Evolutionary conservation across 83 land plant genomes (phyloP), one percentile per base, ranked within the genome.

Genomic region (Larix sibirica): DNA sequence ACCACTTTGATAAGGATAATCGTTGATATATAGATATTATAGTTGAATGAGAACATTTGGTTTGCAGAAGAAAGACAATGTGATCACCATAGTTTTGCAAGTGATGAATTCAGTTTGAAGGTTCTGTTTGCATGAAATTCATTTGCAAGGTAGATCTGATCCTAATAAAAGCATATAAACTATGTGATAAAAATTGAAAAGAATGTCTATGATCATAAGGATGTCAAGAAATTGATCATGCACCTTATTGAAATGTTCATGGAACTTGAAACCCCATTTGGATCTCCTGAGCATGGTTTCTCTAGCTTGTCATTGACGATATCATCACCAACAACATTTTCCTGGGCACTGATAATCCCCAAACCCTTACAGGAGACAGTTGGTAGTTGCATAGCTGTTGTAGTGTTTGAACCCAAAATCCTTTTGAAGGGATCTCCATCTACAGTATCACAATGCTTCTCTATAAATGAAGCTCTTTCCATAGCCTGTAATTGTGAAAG

Each of bases 171-270:
- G 12, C 77, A 73, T 20, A 42, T 42, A 4, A 20, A 14, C 6
- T 6, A n/a, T 40, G 10, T 73, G 10, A 20, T 8, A 40, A n/a
- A 73, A n/a, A 6, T 36, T 7, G 50, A 73, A n/a, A 73, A 73
- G 13, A 73, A 47, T 42, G 40, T 42, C 20, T 42, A 73, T 73
- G 77, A n/a, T 20, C 42, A 42, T n/a, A 42, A 42, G 56, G 7
- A n/a, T n/a, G 77, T 42, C 54, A 73, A 42, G 54, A 73, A 42
- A 38, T 9, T 73, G 77, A 50, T 50, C 56, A 38, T 42, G 77
- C n/a, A 42, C 77, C 77, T 73, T 73, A 42, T 73, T n/a, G 77
- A 73, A 42, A 42, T 40, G 1, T 73, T 73, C 77, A n/a, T 24
- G 10, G 13, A 50, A 50, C 13, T 50, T 50, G 56, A 50, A 50